Evolutionary conservation across 768 basidiomycete genomes (phyloP).

Genomic region (Termitomyces sp.): DNA sequence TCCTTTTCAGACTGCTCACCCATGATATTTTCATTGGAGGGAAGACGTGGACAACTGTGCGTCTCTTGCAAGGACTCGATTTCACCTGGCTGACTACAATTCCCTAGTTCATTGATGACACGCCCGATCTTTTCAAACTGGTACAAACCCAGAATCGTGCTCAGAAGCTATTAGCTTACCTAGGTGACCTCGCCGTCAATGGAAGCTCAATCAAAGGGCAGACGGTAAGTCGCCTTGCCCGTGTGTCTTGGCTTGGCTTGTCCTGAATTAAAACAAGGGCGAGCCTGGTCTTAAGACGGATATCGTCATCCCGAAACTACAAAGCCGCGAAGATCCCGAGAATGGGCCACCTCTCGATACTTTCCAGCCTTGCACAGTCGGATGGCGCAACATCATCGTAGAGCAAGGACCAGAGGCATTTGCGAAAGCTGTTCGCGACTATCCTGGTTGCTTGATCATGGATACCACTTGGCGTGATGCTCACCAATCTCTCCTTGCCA

Average conservation of each 20-base stretch:
- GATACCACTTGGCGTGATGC: slow-evolving; percentile 99
- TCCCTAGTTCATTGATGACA: slow-evolving; percentile 94
- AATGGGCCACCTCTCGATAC: slow-evolving; percentile 73
- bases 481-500: slow-evolving; percentile 96
- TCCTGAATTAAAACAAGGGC: slow-evolving; percentile 38
- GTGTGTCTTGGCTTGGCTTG: neutral
- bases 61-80: neutral
- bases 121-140: slow-evolving; percentile 98
- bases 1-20: slow-evolving; percentile 96
- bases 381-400: slow-evolving; percentile 99
- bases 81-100: neutral
- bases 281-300: slow-evolving; percentile 94
- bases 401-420: slow-evolving; percentile 98
- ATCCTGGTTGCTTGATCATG: slow-evolving; percentile 94
- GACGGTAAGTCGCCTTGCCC: slow-evolving; percentile 30
- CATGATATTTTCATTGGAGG: slow-evolving; percentile 95
- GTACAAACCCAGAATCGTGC: slow-evolving; percentile 98
- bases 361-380: slow-evolving; percentile 74
- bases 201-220: slow-evolving; percentile 98
- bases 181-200: slow-evolving; percentile 97
- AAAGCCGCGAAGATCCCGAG: slow-evolving; percentile 68
- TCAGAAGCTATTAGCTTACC: slow-evolving; percentile 93
- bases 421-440: slow-evolving; percentile 94
- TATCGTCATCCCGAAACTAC: slow-evolving; percentile 75
- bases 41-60: slow-evolving; percentile 92